phyloP scores from a whole-genome alignment of 495 filamentous ascomycete species.

The Mycothermus thermophilus region DNA sequence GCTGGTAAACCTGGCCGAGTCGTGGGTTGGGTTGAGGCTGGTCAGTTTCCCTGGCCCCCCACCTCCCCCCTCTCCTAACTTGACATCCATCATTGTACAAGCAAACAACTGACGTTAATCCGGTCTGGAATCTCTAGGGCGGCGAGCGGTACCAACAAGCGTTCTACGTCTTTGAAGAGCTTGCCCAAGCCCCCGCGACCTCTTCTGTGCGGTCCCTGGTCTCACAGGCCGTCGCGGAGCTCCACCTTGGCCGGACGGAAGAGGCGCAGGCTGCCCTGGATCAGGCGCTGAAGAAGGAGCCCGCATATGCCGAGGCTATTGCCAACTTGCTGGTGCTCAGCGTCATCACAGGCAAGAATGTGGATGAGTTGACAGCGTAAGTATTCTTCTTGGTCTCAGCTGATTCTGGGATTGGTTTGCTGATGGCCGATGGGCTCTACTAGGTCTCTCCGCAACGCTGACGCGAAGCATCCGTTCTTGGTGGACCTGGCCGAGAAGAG shows the following conservation, averaged over 20 bases:
- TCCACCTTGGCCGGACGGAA: conserved; percentile 77
- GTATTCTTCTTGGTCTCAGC: conserved; percentile 7
- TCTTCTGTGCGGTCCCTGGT: conserved; percentile 55
- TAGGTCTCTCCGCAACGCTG: conserved; percentile 44
- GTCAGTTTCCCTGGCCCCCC: conserved; percentile 35
- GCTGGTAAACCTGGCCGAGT: conserved; percentile 86
- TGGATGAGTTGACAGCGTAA: conserved; percentile 46
- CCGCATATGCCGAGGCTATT: conserved; percentile 55
- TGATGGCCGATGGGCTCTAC: conserved; percentile 1
- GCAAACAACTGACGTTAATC: too few relatives aligned
- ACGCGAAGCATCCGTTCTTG: conserved; percentile 52
- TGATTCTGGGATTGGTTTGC: too few relatives aligned
- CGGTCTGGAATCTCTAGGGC: conserved; percentile 58
- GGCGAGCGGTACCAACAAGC: conserved; percentile 93
- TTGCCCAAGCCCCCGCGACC: conserved; percentile 70
- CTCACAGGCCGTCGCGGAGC: conserved; percentile 79
- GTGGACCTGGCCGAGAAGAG: conserved; percentile 62
- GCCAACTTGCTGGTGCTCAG: conserved; percentile 72
- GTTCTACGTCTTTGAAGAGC: conserved; percentile 96
- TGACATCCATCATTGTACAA: too few relatives aligned
- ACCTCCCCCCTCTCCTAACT: too few relatives aligned
- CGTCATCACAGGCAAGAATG: conserved; percentile 56
- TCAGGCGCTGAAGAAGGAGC: conserved; percentile 62
- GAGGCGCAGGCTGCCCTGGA: conserved; percentile 81
- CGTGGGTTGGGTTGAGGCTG: conserved; percentile 81